These are phyloP conservation scores for Neoboletus magnificus DNA, from an alignment of 768 basidiomycete genomes.

Conservation along the genomic window DNA sequence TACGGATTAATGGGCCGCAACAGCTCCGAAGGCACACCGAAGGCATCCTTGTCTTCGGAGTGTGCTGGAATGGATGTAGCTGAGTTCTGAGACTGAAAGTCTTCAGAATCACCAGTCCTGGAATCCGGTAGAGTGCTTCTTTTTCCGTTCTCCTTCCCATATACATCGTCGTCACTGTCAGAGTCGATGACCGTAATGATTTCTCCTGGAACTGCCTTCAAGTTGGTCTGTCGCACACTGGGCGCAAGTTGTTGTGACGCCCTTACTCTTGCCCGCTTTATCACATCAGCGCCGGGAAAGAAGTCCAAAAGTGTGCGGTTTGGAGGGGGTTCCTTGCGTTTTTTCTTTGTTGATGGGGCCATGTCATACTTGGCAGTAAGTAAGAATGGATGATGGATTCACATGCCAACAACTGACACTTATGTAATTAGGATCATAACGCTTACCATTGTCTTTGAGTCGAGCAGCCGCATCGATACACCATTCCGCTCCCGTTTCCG, in stretches of 20 bases:
- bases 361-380: slow-evolving; percentile 22
- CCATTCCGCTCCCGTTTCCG: too few relatives aligned
- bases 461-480: too few relatives aligned
- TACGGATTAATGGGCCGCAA: slow-evolving; percentile 5
- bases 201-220: slow-evolving; percentile 28
- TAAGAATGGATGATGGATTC: neutral
- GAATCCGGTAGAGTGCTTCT: neutral
- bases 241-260: neutral
- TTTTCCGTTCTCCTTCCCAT: neutral
- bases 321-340: slow-evolving; percentile 30
- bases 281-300: slow-evolving; percentile 33
- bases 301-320: slow-evolving; percentile 46
- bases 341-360: slow-evolving; percentile 38
- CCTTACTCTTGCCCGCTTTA: slow-evolving; percentile 20
- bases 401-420: neutral
- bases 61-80: neutral
- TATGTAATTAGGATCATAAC: neutral
- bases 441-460: too few relatives aligned
- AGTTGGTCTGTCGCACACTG: neutral
- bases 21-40: slow-evolving; percentile 28
- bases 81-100: neutral
- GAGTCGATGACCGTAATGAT: slow-evolving; percentile 66
- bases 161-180: slow-evolving; percentile 43
- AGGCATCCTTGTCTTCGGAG: slow-evolving; percentile 4
- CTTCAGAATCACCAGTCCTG: neutral